A percentile compares a stretch with the other conserved stretches of the same genome.
Conservation (phyloP, 192 early-diverging fungal species). For the Backusella tuberculispora region DNA sequence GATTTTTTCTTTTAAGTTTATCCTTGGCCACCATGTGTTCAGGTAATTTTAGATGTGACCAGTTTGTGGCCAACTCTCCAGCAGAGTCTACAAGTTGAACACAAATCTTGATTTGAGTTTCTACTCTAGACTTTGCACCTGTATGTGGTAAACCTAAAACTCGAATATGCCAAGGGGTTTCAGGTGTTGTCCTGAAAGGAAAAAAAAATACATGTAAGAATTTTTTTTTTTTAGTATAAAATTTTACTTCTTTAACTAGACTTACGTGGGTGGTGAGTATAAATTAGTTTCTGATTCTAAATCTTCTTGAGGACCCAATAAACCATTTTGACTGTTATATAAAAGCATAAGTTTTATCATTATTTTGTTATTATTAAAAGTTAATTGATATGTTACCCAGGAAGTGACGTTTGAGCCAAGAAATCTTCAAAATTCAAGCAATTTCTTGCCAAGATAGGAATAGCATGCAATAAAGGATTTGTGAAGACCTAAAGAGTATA, state of each 20-base stretch:
- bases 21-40: constrained; percentile 74
- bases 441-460: constrained; percentile 38
- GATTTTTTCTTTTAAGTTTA: constrained; percentile 57
- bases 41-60: constrained; percentile 77
- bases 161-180: constrained; percentile 34
- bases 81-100: constrained; percentile 63
- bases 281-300: not conserved
- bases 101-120: constrained; percentile 85
- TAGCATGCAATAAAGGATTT: constrained; percentile 38
- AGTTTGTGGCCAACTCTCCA: constrained; percentile 65
- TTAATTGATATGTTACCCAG: constrained; percentile 24
- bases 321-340: not conserved
- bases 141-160: constrained; percentile 41
- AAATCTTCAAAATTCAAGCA: constrained; percentile 39
- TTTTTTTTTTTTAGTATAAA: not conserved
- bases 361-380: not conserved
- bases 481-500: constrained; percentile 26
- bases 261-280: constrained; percentile 21
- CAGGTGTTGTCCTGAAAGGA: constrained; percentile 22
- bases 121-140: constrained; percentile 73
- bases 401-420: constrained; percentile 32
- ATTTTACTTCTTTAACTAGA: not conserved
- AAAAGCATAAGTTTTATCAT: not conserved
- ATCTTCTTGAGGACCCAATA: constrained; percentile 23
- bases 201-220: not conserved